A percentile compares a stretch with the other conserved stretches of the same genome.
These are phyloP conservation scores for Talaromyces sp. DNA, from an alignment of 2,329 filamentous ascomycete species.

Conservation along the genomic window DNA sequence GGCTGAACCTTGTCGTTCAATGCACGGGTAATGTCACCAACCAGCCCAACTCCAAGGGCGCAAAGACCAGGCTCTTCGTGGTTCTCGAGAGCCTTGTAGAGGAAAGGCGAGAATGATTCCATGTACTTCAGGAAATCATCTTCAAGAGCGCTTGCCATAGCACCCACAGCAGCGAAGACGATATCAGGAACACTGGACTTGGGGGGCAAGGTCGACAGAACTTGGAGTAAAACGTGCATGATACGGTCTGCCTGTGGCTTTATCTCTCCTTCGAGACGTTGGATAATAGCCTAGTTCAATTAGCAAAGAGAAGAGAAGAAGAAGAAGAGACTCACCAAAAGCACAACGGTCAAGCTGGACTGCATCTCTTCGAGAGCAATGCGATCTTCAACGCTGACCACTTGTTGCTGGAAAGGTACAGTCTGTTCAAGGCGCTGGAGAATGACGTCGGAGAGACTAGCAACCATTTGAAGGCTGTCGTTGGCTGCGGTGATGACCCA, in stretches of 20 bases:
- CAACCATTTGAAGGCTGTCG: constrained; percentile 77
- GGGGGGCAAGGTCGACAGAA: constrained; percentile 69
- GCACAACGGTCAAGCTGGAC: constrained; percentile 85
- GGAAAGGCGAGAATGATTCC: constrained; percentile 86
- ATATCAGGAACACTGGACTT: constrained; percentile 95
- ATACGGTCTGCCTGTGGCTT: constrained; percentile 86
- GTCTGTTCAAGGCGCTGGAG: constrained; percentile 89
- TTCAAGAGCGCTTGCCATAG: constrained; percentile 86
- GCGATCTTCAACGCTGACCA: constrained; percentile 94
- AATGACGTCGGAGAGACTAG: constrained; percentile 78
- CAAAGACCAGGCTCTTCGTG: constrained; percentile 92
- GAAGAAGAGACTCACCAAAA: constrained; percentile 53
- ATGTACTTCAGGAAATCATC: constrained; percentile 96
- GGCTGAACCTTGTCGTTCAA: constrained; percentile 87
- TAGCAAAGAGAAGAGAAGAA: constrained; percentile 6
- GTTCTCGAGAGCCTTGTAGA: constrained; percentile 91
- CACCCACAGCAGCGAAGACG: constrained; percentile 85
- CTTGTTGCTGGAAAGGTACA: constrained; percentile 81
- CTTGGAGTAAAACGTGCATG: constrained; percentile 81
- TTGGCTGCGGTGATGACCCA: constrained; percentile 89
- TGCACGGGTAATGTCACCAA: constrained; percentile 92
- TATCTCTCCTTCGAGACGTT: constrained; percentile 86
- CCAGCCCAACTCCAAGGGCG: constrained; percentile 94
- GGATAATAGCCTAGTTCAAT: constrained; percentile 64
- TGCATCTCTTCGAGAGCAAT: constrained; percentile 97